phyloP scores from a whole-genome alignment of 2,329 filamentous ascomycete species.

The Orbilia quercus region DNA sequence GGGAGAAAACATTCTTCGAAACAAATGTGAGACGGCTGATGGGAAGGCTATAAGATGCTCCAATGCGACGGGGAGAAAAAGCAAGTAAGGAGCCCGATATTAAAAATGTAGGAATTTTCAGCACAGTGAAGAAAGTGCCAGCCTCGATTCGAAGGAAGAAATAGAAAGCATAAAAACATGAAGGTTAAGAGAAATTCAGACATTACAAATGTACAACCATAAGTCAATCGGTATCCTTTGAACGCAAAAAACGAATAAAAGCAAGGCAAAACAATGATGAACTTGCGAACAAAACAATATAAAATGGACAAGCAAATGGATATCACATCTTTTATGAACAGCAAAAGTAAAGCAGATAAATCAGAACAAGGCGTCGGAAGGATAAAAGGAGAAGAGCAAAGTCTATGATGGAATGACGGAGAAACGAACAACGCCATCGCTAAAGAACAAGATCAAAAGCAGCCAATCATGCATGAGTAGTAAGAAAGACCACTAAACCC shows the following conservation, averaged over 20 bases:
- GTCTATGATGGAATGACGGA: constrained; percentile 58
- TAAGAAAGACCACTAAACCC: constrained; percentile 59
- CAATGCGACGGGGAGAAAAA: constrained; percentile 31
- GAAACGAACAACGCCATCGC: constrained; percentile 55
- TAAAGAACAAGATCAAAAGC: constrained; percentile 58
- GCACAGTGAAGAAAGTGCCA: constrained; percentile 42
- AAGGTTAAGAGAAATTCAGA: constrained; percentile 35
- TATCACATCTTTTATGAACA: constrained; percentile 56
- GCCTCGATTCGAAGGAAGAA: constrained; percentile 50
- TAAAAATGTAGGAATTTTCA: constrained; percentile 47
- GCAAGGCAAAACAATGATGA: constrained; percentile 42
- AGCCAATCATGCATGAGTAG: constrained; percentile 55
- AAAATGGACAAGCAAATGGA: constrained; percentile 52
- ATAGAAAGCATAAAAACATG: constrained; percentile 32
- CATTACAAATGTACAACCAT: constrained; percentile 55
- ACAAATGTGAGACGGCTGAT: constrained; percentile 37
- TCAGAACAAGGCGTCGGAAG: constrained; percentile 52
- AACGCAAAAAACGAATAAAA: constrained; percentile 52
- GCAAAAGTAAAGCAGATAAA: constrained; percentile 51
- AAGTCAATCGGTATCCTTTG: constrained; percentile 56
- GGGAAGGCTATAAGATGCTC: constrained; percentile 33
- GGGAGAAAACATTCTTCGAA: constrained; percentile 35
- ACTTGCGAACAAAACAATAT: constrained; percentile 54
- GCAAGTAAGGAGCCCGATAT: constrained; percentile 37
- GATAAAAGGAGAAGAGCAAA: constrained; percentile 49